phyloP scores from a whole-genome alignment of 352 stramenopile species.

The Globisporangium perplexum region DNA sequence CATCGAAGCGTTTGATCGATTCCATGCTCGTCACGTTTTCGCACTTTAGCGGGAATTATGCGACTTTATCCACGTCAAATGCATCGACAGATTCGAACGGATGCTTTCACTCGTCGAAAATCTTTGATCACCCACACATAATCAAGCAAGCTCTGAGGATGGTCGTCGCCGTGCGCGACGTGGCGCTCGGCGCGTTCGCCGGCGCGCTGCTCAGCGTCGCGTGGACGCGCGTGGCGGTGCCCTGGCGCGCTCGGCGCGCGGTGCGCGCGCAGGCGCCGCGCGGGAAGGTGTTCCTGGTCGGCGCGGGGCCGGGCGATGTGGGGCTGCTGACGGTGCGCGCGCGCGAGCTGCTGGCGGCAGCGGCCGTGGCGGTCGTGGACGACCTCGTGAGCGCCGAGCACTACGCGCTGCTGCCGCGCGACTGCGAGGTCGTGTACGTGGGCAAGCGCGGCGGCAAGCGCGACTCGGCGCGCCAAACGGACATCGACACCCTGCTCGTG shows the following conservation, averaged over 20 bases:
- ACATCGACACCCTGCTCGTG: slow-evolving; percentile 63
- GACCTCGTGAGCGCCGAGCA: slow-evolving; percentile 57
- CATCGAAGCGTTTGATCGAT: no score
- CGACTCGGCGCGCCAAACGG: slow-evolving; percentile 57
- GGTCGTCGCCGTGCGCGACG: slow-evolving; percentile 21
- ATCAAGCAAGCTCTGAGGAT: no score
- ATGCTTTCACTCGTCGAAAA: no score
- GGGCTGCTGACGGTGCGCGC: slow-evolving; percentile 53
- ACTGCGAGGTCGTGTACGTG: slow-evolving; percentile 63
- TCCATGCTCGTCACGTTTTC: neutral
- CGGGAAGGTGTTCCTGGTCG: slow-evolving; percentile 60
- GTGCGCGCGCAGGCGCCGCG: slow-evolving; percentile 18
- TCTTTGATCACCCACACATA: no score
- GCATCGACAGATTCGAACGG: neutral
- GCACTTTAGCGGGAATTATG: neutral
- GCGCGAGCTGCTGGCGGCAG: slow-evolving; percentile 33
- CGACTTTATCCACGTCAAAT: neutral
- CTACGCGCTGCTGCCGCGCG: slow-evolving; percentile 40
- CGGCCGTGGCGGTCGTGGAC: slow-evolving; percentile 58
- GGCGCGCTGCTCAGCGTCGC: slow-evolving; percentile 32
- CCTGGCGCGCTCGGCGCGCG: slow-evolving; percentile 17
- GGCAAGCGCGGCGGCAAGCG: slow-evolving; percentile 63
- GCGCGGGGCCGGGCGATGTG: slow-evolving; percentile 49
- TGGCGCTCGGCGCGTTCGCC: slow-evolving; percentile 36
- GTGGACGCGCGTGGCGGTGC: slow-evolving; percentile 26